Evolutionary conservation across 1,139 yeast genomes (phyloP).

Genomic region (Komagataea norvegica): DNA sequence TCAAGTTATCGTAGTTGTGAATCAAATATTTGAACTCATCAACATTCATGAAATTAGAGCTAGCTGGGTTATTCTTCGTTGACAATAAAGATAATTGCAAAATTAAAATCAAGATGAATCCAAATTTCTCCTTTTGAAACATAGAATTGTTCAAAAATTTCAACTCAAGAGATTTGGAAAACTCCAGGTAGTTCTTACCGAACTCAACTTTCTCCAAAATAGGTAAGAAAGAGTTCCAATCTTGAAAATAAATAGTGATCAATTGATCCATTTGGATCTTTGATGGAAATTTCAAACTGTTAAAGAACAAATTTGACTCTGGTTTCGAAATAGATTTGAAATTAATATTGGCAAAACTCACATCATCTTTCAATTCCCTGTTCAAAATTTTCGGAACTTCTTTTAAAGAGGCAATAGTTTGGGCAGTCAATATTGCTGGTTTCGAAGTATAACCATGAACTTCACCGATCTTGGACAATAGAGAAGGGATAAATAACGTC

Average conservation of each 20-base stretch:
- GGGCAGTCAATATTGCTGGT: constrained; percentile 63
- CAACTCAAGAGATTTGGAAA: constrained; percentile 40
- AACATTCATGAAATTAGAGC: constrained; percentile 6
- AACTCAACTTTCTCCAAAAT: constrained; percentile 64
- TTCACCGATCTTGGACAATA: constrained; percentile 62
- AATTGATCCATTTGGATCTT: constrained; percentile 54
- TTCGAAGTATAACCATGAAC: constrained; percentile 66
- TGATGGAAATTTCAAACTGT: constrained; percentile 48
- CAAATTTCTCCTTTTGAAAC: constrained; percentile 49
- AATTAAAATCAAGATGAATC: constrained; percentile 53
- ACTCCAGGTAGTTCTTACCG: constrained; percentile 49
- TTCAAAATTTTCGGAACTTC: constrained; percentile 34
- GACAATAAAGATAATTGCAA: constrained; percentile 53
- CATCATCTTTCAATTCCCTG: constrained; percentile 23
- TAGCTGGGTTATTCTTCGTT: constrained; percentile 22
- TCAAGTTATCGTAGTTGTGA: constrained; percentile 45
- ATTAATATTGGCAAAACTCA: constrained; percentile 31
- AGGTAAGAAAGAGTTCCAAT: constrained; percentile 74
- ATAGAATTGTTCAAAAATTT: constrained; percentile 39
- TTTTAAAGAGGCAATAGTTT: constrained; percentile 63
- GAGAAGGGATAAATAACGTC: constrained; percentile 65
- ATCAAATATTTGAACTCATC: constrained; percentile 25
- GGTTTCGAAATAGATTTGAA: constrained; percentile 31
- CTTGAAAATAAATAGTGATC: constrained; percentile 59
- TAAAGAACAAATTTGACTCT: constrained; percentile 44